These are phyloP conservation scores for Candida tammaniensis DNA, from an alignment of 805 yeast genomes.

Conservation along the genomic window DNA sequence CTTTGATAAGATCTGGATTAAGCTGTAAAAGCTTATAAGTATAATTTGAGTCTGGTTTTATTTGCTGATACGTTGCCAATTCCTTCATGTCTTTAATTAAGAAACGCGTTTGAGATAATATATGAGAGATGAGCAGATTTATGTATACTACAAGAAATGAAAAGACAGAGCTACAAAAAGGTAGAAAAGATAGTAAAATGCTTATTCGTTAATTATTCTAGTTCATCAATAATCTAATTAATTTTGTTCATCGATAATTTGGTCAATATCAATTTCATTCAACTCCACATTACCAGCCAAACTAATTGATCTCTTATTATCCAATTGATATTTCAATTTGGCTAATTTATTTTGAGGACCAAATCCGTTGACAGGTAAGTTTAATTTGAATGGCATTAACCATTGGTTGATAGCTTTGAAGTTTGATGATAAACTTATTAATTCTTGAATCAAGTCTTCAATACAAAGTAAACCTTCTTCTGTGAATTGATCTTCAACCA, in stretches of 20 bases:
- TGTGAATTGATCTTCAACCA: constrained; percentile 70
- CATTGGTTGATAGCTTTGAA: constrained; percentile 62
- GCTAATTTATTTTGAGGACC: constrained; percentile 69
- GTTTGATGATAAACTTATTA: constrained; percentile 58
- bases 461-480: constrained; percentile 67
- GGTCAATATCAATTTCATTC: constrained; percentile 71
- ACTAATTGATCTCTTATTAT: constrained; percentile 47
- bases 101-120: neutral
- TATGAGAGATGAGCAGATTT: too few relatives aligned
- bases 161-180: too few relatives aligned
- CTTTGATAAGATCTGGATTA: constrained; percentile 44
- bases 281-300: constrained; percentile 65
- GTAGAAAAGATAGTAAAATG: too few relatives aligned
- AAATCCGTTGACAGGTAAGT: constrained; percentile 70
- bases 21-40: constrained; percentile 53
- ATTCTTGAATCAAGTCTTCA: constrained; percentile 76
- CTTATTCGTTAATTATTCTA: too few relatives aligned
- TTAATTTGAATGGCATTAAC: constrained; percentile 67
- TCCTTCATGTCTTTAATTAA: neutral
- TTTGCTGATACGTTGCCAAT: constrained; percentile 4
- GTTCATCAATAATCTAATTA: constrained; percentile 19
- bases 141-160: too few relatives aligned
- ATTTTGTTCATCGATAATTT: constrained; percentile 63
- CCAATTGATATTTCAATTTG: constrained; percentile 55
- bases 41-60: constrained; percentile 7